Evolutionary conservation across 352 stramenopile genomes (phyloP).

Genomic region (Globisporangium cederbergense): DNA sequence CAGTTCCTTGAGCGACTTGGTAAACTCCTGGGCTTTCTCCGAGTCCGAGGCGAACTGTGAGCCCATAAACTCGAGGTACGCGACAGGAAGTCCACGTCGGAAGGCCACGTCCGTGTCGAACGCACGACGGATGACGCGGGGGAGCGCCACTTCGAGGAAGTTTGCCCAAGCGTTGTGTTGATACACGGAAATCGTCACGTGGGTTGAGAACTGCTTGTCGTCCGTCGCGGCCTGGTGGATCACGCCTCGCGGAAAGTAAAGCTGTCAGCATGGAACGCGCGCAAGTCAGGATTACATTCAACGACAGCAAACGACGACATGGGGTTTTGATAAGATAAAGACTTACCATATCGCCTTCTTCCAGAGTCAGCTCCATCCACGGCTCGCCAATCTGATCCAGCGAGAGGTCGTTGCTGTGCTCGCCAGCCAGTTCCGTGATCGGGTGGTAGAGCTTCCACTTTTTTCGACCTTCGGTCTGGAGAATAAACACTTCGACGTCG

Average conservation of each 20-base stretch:
- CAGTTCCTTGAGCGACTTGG: slow-evolving; percentile 39
- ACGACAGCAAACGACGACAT: neutral
- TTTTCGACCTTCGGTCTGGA: slow-evolving; percentile 84
- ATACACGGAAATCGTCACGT: slow-evolving; percentile 87
- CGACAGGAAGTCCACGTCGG: slow-evolving; percentile 64
- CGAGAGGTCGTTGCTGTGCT: slow-evolving; percentile 76
- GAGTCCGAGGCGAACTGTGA: slow-evolving; percentile 49
- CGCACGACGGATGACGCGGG: slow-evolving; percentile 67
- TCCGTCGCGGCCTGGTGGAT: slow-evolving; percentile 80
- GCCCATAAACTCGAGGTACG: slow-evolving; percentile 72
- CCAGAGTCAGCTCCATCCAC: slow-evolving; percentile 80
- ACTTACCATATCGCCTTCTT: slow-evolving; percentile 72
- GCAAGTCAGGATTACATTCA: neutral
- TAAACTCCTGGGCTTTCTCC: slow-evolving; percentile 48
- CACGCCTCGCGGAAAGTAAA: slow-evolving; percentile 83
- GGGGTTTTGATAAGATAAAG: neutral
- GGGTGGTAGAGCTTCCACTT: slow-evolving; percentile 87
- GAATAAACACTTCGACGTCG: slow-evolving; percentile 85
- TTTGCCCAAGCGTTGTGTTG: slow-evolving; percentile 88
- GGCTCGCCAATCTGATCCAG: slow-evolving; percentile 63
- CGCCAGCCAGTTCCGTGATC: slow-evolving; percentile 63
- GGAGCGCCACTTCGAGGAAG: slow-evolving; percentile 79
- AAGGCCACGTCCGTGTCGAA: slow-evolving; percentile 79
- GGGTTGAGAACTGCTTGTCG: slow-evolving; percentile 75
- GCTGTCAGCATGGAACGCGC: slow-evolving; percentile 18